Conservation (phyloP, 495 filamentous ascomycete species). For the Penicillium manginii region DNA sequence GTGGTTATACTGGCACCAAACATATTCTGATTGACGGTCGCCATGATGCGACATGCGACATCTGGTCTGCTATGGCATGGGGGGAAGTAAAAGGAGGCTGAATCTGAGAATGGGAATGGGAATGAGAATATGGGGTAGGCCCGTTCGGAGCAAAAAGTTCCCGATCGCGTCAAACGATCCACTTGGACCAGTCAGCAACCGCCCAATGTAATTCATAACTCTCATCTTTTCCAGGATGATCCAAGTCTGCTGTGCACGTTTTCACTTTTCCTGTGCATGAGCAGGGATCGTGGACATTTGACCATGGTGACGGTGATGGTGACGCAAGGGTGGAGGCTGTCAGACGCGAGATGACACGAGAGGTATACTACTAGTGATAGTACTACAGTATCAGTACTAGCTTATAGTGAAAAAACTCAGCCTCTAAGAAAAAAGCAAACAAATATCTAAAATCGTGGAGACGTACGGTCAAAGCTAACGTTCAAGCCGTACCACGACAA, state of each 20-base stretch:
- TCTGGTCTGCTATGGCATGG: constrained; percentile 1
- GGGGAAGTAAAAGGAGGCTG: not conserved
- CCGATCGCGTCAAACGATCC: constrained; percentile 22
- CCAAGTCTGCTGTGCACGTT: not conserved
- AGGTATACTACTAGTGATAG: no score
- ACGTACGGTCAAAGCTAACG: no score
- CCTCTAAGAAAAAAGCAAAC: no score
- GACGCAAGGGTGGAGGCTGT: not conserved
- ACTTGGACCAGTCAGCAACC: constrained; percentile 13
- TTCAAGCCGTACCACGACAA: no score
- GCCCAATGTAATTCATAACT: constrained; percentile 2
- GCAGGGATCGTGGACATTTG: not conserved
- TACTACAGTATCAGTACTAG: not conserved
- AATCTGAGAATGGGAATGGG: not conserved
- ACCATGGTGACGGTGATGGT: not conserved
- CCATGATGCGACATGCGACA: constrained; percentile 47
- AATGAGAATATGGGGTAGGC: constrained; percentile 22
- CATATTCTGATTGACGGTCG: constrained; percentile 52
- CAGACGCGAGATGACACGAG: not conserved
- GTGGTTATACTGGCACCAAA: constrained; percentile 45
- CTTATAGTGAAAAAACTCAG: no score
- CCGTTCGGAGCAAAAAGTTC: constrained; percentile 27
- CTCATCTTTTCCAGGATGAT: not conserved
- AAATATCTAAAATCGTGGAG: no score
- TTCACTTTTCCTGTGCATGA: not conserved